phyloP scores from a whole-genome alignment of 139 green algal genomes.

The Chlamydomonas sp. region DNA sequence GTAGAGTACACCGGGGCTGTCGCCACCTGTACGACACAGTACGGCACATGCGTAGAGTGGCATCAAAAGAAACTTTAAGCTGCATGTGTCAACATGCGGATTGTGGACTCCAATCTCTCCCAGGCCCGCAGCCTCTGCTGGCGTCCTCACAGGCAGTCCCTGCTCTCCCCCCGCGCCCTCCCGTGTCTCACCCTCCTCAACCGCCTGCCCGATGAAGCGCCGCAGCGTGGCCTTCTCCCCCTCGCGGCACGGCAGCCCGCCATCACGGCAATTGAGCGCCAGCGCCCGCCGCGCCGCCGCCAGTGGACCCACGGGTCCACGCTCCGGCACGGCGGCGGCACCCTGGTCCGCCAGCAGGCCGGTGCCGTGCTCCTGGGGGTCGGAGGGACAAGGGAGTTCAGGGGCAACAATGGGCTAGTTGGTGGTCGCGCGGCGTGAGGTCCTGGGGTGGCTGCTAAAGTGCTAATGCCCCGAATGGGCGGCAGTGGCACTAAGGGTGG shows the following conservation, averaged over 20 bases:
- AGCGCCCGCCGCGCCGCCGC: slow-evolving; percentile 24
- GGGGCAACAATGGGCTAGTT: no score
- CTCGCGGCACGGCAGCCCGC: slow-evolving; percentile 86
- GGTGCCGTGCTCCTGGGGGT: slow-evolving; percentile 11
- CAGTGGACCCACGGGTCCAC: slow-evolving; percentile 15
- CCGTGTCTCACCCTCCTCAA: slow-evolving; percentile 53
- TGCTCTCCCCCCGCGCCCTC: no score
- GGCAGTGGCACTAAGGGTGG: no score
- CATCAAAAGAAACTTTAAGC: not conserved
- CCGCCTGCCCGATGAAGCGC: slow-evolving; percentile 70
- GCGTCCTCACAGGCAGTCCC: not conserved
- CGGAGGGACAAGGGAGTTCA: not conserved
- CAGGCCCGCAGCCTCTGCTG: not conserved
- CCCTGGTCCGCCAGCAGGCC: slow-evolving; percentile 25
- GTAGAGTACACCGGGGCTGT: slow-evolving; percentile 85
- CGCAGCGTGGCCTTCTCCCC: slow-evolving; percentile 71
- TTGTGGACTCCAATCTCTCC: not conserved
- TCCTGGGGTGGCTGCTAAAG: no score
- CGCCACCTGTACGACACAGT: slow-evolving; percentile 34
- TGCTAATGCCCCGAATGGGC: no score
- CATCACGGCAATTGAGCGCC: slow-evolving; percentile 25
- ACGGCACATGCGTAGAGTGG: not conserved
- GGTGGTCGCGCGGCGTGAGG: no score
- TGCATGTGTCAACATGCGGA: not conserved
- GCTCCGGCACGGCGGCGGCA: slow-evolving; percentile 31